Evolutionary conservation across 352 stramenopile genomes (phyloP).

Genomic region (Pythium biforme): DNA sequence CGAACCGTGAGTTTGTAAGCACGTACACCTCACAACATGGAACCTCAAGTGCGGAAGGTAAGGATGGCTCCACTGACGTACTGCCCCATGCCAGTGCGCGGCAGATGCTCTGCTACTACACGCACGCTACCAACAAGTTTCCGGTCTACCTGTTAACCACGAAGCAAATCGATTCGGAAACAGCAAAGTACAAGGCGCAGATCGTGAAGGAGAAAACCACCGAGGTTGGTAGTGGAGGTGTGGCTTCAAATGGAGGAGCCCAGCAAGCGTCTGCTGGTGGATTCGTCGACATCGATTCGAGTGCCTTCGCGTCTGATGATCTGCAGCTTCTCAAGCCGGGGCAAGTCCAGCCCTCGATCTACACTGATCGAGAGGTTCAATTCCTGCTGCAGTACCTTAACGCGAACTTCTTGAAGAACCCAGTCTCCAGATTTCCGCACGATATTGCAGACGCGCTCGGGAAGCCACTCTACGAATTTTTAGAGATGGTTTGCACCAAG

Average conservation of each 20-base stretch:
- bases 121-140: slow-evolving; percentile 48
- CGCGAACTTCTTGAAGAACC: slow-evolving; percentile 69
- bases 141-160: slow-evolving; percentile 58
- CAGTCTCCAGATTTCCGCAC: slow-evolving; percentile 67
- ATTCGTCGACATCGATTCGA: slow-evolving; percentile 49
- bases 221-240: background rate
- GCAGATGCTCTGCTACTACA: slow-evolving; percentile 27
- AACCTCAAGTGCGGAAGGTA: background rate
- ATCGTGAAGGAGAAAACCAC: slow-evolving; percentile 16
- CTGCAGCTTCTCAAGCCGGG: background rate
- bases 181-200: slow-evolving; percentile 31
- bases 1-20: slow-evolving; percentile 86
- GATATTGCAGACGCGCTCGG: slow-evolving; percentile 78
- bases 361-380: slow-evolving; percentile 45
- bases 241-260: too few relatives aligned
- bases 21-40: slow-evolving; percentile 22
- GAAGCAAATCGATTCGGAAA: slow-evolving; percentile 43
- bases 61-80: background rate
- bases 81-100: background rate
- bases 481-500: slow-evolving; percentile 90
- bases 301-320: slow-evolving; percentile 8
- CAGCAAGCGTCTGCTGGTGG: slow-evolving; percentile 23
- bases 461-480: slow-evolving; percentile 83
- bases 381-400: slow-evolving; percentile 88
- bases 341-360: slow-evolving; percentile 10